Evolutionary conservation across 495 filamentous ascomycete genomes (phyloP).

Genomic region (Oidiodendron maius): DNA sequence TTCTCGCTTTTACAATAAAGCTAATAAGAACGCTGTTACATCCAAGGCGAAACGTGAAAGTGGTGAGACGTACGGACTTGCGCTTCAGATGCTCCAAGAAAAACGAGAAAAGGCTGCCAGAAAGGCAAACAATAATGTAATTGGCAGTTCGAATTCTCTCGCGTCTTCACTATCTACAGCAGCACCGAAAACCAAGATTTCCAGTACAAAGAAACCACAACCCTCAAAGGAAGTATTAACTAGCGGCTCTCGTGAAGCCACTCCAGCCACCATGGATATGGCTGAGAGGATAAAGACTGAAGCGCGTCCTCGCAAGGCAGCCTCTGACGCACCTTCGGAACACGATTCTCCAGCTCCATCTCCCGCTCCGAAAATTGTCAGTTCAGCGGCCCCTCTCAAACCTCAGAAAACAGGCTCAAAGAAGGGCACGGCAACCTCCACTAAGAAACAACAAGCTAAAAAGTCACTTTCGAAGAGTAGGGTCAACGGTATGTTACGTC

Average conservation of each 20-base stretch:
- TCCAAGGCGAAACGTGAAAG: slow-evolving; percentile 12
- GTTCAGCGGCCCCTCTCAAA: slow-evolving; percentile 1
- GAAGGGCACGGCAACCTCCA: slow-evolving; percentile 16
- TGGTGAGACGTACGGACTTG: slow-evolving; percentile 17
- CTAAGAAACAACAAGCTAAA: slow-evolving; percentile 11
- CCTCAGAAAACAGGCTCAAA: slow-evolving; percentile 1
- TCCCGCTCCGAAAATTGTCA: slow-evolving; percentile 5
- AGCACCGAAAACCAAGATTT: background rate
- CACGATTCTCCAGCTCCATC: slow-evolving; percentile 6
- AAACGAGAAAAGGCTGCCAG: slow-evolving; percentile 10
- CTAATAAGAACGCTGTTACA: slow-evolving; percentile 14
- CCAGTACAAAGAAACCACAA: slow-evolving; percentile 9
- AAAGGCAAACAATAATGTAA: too few species aligned
- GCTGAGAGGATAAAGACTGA: slow-evolving; percentile 20
- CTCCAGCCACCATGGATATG: slow-evolving; percentile 14
- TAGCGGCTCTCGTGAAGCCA: slow-evolving; percentile 15
- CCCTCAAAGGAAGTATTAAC: slow-evolving; percentile 10
- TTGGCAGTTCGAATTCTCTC: background rate
- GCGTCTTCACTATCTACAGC: background rate
- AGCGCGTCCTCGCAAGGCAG: slow-evolving; percentile 11
- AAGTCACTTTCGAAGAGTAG: background rate
- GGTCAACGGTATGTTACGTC: background rate
- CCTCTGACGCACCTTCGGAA: slow-evolving; percentile 11
- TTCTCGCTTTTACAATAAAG: slow-evolving; percentile 17
- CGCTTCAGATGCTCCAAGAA: slow-evolving; percentile 12